phyloP scores from a whole-genome alignment of 352 stramenopile species.

The Globisporangium camurandrum region DNA sequence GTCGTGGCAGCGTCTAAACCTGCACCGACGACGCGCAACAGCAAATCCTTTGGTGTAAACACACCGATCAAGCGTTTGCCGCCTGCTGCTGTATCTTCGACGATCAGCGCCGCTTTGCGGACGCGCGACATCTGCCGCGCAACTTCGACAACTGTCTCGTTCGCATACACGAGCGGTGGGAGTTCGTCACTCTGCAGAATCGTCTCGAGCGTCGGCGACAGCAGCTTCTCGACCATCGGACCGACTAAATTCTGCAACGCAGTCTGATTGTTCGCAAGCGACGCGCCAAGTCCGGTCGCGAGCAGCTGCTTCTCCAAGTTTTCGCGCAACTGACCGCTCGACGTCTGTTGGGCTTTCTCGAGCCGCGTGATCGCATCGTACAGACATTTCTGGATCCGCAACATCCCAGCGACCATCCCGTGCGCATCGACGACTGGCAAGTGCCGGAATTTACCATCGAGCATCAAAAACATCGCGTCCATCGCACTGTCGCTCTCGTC shows the following conservation, averaged over 20 bases:
- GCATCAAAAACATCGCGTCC: constrained; percentile 89
- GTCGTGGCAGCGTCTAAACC: constrained; percentile 88
- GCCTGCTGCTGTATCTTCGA: constrained; percentile 51
- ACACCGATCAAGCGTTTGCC: constrained; percentile 91
- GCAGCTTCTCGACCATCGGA: constrained; percentile 82
- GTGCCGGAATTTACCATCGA: constrained; percentile 93
- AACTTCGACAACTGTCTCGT: constrained; percentile 81
- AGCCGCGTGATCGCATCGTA: constrained; percentile 97
- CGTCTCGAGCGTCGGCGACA: constrained; percentile 75
- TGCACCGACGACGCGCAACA: constrained; percentile 91
- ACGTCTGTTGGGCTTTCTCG: constrained; percentile 85
- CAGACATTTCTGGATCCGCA: constrained; percentile 98
- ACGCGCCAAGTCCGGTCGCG: constrained; percentile 33
- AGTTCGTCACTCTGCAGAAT: constrained; percentile 76
- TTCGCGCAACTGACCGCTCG: constrained; percentile 59
- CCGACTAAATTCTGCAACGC: constrained; percentile 66
- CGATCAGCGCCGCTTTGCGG: constrained; percentile 73
- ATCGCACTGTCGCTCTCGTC: constrained; percentile 85
- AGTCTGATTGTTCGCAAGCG: constrained; percentile 48
- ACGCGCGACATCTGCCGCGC: constrained; percentile 80
- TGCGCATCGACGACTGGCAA: constrained; percentile 91
- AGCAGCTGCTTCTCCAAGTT: constrained; percentile 76
- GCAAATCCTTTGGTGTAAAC: constrained; percentile 97
- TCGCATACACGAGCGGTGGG: constrained; percentile 64
- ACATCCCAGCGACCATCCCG: constrained; percentile 91